A percentile compares a stretch with the other conserved stretches of the same genome.
phyloP scores from a whole-genome alignment of 345 rosid species.

The Salix caprea region DNA sequence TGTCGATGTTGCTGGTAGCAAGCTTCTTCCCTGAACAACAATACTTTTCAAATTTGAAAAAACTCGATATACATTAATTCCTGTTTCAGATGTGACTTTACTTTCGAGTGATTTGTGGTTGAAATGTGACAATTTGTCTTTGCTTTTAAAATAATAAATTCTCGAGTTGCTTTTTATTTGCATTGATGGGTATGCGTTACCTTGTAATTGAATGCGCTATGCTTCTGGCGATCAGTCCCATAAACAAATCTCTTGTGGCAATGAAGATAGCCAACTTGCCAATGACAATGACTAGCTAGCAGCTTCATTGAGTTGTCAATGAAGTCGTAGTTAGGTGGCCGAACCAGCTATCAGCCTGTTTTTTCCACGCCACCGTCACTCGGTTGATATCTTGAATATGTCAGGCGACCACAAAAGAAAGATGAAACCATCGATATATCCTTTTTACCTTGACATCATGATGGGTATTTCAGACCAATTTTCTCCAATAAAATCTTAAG shows the following conservation, averaged over 20 bases:
- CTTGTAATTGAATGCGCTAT: neutral
- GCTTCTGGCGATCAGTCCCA: neutral
- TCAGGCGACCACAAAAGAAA: too few relatives aligned
- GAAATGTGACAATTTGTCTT: neutral
- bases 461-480: too few relatives aligned
- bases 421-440: too few relatives aligned
- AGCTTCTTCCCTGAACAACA: slow-evolving; percentile 36
- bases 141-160: neutral
- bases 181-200: neutral
- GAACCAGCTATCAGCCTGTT: too few relatives aligned
- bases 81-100: neutral
- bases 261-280: neutral
- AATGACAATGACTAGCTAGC: too few relatives aligned
- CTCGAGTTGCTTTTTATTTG: neutral
- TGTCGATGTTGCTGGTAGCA: slow-evolving; percentile 86
- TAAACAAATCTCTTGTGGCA: neutral
- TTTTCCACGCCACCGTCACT: too few relatives aligned
- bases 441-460: too few relatives aligned
- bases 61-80: neutral
- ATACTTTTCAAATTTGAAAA: neutral
- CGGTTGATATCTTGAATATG: too few relatives aligned
- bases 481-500: too few relatives aligned
- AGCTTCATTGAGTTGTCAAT: too few relatives aligned
- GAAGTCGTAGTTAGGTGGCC: too few relatives aligned
- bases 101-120: neutral